phyloP scores from a whole-genome alignment of 2,329 filamentous ascomycete genomes.

The Allantophomopsis cytisporea region DNA sequence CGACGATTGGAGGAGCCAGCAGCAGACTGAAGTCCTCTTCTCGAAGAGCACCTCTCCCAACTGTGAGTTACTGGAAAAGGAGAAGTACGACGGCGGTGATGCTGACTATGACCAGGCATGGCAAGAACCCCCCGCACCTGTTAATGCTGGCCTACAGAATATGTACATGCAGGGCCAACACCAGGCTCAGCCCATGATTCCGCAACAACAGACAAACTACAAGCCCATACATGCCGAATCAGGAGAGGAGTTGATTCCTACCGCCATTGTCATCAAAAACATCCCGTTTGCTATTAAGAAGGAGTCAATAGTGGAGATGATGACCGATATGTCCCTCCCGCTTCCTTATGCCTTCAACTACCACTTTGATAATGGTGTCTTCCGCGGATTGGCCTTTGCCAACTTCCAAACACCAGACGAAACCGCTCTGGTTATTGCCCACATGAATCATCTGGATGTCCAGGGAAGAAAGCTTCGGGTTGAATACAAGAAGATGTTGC shows the following conservation, averaged over 20 bases:
- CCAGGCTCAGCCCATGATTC: slow-evolving; percentile 4
- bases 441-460: slow-evolving; percentile 90
- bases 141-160: slow-evolving; percentile 23
- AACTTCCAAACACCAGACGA: slow-evolving; percentile 96
- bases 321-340: slow-evolving; percentile 88
- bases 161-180: slow-evolving; percentile 9
- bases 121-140: slow-evolving; percentile 37
- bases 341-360: slow-evolving; percentile 99
- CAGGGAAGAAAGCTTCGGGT: slow-evolving; percentile 90
- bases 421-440: slow-evolving; percentile 81
- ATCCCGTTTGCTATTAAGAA: slow-evolving; percentile 98
- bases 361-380: slow-evolving; percentile 96
- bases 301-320: slow-evolving; percentile 82
- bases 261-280: slow-evolving; percentile 98
- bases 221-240: background rate
- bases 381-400: slow-evolving; percentile 89
- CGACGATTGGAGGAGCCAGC: slow-evolving; percentile 49
- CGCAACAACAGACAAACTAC: too few species aligned
- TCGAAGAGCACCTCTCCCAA: slow-evolving; percentile 51
- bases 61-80: slow-evolving; percentile 40
- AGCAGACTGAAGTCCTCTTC: slow-evolving; percentile 40
- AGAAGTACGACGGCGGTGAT: slow-evolving; percentile 6
- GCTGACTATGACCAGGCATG: slow-evolving; percentile 33
- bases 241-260: slow-evolving; percentile 81
- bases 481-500: slow-evolving; percentile 99